phyloP scores from a whole-genome alignment of 2,329 filamentous ascomycete species.

The Xylariaceae sp. region DNA sequence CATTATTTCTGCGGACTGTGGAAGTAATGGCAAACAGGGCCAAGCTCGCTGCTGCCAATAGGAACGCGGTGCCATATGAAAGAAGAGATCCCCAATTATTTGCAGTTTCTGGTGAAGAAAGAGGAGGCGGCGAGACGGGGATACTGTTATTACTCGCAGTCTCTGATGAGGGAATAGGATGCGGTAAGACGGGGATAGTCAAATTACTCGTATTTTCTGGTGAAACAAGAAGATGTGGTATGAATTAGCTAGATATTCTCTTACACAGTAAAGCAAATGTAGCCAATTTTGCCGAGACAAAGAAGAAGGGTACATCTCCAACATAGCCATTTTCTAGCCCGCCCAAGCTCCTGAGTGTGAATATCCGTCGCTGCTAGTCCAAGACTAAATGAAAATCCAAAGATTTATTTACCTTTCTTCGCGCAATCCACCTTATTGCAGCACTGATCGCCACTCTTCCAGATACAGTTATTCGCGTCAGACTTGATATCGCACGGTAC shows the following conservation, averaged over 20 bases:
- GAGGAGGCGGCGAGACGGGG: background rate
- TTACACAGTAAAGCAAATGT: background rate
- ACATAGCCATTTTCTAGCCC: background rate
- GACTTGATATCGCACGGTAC: slow-evolving; percentile 21
- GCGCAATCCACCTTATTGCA: slow-evolving; percentile 16
- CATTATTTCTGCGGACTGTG: background rate
- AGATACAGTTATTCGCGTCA: slow-evolving; percentile 22
- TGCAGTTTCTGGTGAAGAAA: background rate
- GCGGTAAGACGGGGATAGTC: background rate
- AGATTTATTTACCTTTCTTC: slow-evolving; percentile 20
- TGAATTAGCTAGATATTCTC: slow-evolving; percentile 19
- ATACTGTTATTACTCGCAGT: background rate
- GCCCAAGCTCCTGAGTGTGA: background rate
- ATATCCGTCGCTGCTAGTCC: background rate
- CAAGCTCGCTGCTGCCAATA: slow-evolving; percentile 1
- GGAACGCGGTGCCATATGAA: slow-evolving; percentile 1
- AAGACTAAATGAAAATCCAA: slow-evolving; percentile 4
- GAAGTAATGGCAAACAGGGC: background rate
- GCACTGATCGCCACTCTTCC: slow-evolving; percentile 19
- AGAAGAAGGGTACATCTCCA: slow-evolving; percentile 2
- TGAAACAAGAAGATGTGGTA: background rate
- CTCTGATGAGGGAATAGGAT: background rate
- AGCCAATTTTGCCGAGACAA: background rate
- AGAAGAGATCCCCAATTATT: background rate
- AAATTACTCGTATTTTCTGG: slow-evolving; percentile 9